Base-by-base conservation (phyloP, 257 asterid species). In the Solanum virginianum region DNA sequence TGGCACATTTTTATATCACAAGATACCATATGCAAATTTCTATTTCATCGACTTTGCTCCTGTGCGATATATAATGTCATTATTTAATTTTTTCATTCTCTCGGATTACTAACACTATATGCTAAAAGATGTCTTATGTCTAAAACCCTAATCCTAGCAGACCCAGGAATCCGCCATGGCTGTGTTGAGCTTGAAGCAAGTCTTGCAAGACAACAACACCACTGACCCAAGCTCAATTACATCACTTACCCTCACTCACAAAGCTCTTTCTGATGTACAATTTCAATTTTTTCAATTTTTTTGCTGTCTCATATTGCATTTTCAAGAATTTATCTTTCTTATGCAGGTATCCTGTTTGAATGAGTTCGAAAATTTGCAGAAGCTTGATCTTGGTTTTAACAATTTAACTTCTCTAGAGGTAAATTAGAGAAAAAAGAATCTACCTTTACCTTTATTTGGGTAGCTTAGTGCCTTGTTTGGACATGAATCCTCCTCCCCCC, bases 401-500 rank as follows among this genome's bases (percentile, higher is more conserved):
- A 92, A 85, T 84, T 87, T 96, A 86, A 94, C 94, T 87, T 93
- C 97, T 53, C 90, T 96, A 24, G 98, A 95, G 97, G 99, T 94
- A 82, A 22, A 12, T 15, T 32, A 68, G 15, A 1, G 6, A 72
- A 45, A 5, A 74, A 4, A n/a, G 8, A 7, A 0, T 6, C 5
- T 75, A 4, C 2, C n/a, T 22, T 47, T 47, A 4, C 2, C n/a
- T 22, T 47, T 75, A 12, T 80, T 39, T 9, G 5, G n/a, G 45
- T 18, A 72, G 53, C 22, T 17, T 39, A 17, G 24, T 11, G 51
- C 16, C 29, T 32, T 69, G 79, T 39, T 69, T 69, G 53, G 5
- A 39, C 22, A 4, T 69, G 75, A 15, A 32, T 29, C 6, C 13
- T 0, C 11, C 36, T 3, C 45, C 8, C 11, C 59, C 59, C 41